Evolutionary conservation across 345 rosid genomes (phyloP).

Genomic region (Pugionium cornutum): DNA sequence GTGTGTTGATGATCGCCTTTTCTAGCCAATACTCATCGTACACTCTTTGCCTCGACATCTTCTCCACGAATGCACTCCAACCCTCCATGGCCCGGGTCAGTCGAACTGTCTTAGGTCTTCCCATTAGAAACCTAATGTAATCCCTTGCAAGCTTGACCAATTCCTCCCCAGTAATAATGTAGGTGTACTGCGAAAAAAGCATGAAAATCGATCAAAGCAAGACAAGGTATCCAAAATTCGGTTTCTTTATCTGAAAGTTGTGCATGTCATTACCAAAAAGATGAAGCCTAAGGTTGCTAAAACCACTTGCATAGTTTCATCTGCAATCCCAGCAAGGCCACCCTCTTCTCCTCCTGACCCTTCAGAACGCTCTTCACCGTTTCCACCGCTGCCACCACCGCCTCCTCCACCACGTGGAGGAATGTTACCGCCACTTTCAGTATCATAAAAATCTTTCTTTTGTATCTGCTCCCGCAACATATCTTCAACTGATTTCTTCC

Average conservation of each 20-base stretch:
- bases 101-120: conserved; percentile 57
- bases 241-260: background rate
- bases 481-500: conserved; percentile 53
- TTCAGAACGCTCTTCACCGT: conserved; percentile 31
- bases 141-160: conserved; percentile 59
- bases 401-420: conserved; percentile 45
- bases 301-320: conserved; percentile 60
- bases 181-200: conserved; percentile 51
- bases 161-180: conserved; percentile 67
- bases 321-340: conserved; percentile 41
- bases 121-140: conserved; percentile 56
- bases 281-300: conserved; percentile 64
- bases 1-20: conserved; percentile 49
- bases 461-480: conserved; percentile 55
- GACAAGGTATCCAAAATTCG: background rate
- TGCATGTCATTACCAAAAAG: conserved; percentile 47
- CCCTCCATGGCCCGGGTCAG: conserved; percentile 51
- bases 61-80: conserved; percentile 46
- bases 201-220: background rate
- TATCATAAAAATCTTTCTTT: conserved; percentile 46
- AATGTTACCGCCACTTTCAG: conserved; percentile 42
- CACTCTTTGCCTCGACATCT: conserved; percentile 41
- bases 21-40: conserved; percentile 53
- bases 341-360: conserved; percentile 47
- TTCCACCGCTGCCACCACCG: conserved; percentile 38